These are phyloP conservation scores for Acanthamoeba rhysodes DNA, from an alignment of 208 protist species.

Conservation along the genomic window DNA sequence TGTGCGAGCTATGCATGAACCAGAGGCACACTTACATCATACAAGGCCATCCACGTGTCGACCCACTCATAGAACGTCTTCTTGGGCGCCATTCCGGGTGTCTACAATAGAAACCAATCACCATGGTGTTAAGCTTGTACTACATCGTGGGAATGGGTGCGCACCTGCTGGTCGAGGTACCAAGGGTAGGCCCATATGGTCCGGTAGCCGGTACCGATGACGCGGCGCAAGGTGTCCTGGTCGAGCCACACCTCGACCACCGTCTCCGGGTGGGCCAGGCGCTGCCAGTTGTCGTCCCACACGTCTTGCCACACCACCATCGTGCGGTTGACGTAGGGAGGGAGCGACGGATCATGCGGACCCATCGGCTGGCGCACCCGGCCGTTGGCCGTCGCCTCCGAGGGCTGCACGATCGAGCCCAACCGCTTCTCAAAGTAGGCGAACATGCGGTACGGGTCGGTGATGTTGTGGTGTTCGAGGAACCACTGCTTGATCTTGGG, in stretches of 20 bases:
- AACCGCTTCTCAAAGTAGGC: not conserved
- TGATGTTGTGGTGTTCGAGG: not conserved
- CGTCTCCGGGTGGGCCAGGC: conserved; percentile 33
- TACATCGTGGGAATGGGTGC: not conserved
- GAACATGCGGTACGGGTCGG: conserved; percentile 17
- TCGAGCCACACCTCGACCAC: conserved; percentile 52
- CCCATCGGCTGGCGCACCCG: not conserved
- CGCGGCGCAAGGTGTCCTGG: not conserved
- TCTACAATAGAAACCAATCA: not conserved
- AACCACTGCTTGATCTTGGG: not conserved
- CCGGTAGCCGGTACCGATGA: conserved; percentile 17
- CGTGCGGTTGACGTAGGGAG: conserved; percentile 40
- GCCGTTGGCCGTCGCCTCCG: not conserved
- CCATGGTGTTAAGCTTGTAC: not conserved
- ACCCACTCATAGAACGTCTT: conserved; percentile 22
- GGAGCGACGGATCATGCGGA: not conserved
- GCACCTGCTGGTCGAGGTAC: conserved; percentile 51
- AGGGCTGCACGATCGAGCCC: not conserved
- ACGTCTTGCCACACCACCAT: conserved; percentile 70
- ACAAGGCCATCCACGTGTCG: conserved; percentile 31
- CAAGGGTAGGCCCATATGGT: conserved; percentile 9
- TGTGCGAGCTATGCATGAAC: not conserved
- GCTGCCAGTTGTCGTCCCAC: conserved; percentile 7
- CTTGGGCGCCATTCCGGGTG: conserved; percentile 22
- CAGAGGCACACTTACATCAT: not conserved